These are phyloP conservation scores for Boletus sp. DNA, from an alignment of 768 basidiomycete species.

Conservation along the genomic window DNA sequence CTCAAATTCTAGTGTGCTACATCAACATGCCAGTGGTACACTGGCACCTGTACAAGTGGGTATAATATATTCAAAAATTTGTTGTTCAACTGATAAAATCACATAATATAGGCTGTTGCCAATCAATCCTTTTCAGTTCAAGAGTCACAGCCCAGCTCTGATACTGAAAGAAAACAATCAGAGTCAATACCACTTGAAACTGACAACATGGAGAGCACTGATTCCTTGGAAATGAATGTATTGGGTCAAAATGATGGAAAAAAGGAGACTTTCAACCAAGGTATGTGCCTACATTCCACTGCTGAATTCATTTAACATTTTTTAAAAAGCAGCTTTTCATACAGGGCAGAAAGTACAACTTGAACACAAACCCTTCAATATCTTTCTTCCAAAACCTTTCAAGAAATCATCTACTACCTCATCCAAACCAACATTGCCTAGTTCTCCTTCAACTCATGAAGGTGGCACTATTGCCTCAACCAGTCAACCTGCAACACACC, in stretches of 20 bases:
- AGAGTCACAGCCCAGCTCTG: not conserved
- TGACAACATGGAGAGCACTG: not conserved
- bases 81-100: not conserved
- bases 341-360: not conserved
- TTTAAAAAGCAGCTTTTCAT: not conserved
- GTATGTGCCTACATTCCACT: not conserved
- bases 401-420: not conserved
- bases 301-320: not conserved
- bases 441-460: not conserved
- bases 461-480: not conserved
- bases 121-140: not conserved
- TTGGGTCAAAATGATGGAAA: not conserved
- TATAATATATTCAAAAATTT: not conserved
- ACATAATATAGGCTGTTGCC: not conserved
- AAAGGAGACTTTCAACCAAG: not conserved
- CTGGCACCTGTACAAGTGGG: slow-evolving; percentile 8
- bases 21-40: not conserved
- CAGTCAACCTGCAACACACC: not conserved
- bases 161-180: not conserved
- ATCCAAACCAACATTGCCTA: not conserved
- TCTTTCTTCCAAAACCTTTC: not conserved
- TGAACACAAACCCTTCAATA: no score
- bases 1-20: not conserved
- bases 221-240: not conserved
- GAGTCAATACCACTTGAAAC: accelerated